Base-by-base conservation (phyloP, 2,329 filamentous ascomycete species). In the Scedosporium boydii region DNA sequence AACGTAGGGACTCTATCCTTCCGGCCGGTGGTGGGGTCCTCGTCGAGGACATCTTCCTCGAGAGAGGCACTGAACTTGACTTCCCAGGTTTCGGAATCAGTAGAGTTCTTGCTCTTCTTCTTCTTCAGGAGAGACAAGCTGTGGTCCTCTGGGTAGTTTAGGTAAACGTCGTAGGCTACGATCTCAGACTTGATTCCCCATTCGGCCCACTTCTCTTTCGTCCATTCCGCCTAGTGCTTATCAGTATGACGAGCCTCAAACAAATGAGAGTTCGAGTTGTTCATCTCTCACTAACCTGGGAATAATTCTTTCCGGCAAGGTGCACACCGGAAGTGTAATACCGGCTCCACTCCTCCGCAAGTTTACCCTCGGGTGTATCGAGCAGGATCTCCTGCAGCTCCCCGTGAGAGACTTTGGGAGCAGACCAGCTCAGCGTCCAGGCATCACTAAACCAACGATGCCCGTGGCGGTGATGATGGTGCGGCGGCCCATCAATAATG, bases 1-100 rank as follows among this genome's bases (percentile, higher is more conserved):
- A 98, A 98, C 0, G 89, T 93, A 1, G 93, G 92, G 26, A 98
- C 82, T 34, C 91, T 81, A 69, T 92, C 83, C 9, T 82, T 75
- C 56, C 91, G 78, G 23, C 86, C 82, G 18, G 87, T 91, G 0
- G 92, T 96, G 3, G 86, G 83, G 72, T 99, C 95, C 60, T 96
- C 87, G 0, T 91, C 82, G 4, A 98, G 77, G 1, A 93, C 82
- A 70, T 96, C 91, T 73, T 99, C 95, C 68, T 90, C 86, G 48
- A 98, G 76, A 1, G 85, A 87, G 0, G 93, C 93, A 70, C 92
- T 86, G 69, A 88, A 96, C n/a, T 83, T 80, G 29, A 93, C 80
- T 60, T 83, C 80, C 79, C 85, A 88, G 3, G 70, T 68, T 12
- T 68, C 66, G 4, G 72, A 68, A 1, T 73, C 68, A 4, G 72